Evolutionary conservation across 2,329 filamentous ascomycete genomes (phyloP).

Genomic region (Aspergillus niger): DNA sequence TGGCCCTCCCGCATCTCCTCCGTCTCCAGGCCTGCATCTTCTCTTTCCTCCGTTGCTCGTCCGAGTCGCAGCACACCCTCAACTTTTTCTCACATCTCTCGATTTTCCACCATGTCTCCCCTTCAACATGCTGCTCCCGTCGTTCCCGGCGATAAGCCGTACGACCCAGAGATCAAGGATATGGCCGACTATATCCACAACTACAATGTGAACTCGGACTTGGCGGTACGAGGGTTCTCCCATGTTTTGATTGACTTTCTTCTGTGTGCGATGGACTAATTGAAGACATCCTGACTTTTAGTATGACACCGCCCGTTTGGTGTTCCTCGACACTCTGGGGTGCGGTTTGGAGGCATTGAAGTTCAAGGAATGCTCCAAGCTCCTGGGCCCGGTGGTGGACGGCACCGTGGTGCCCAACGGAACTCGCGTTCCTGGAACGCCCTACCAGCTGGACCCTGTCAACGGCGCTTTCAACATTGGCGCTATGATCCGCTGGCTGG

Average conservation of each 20-base stretch:
- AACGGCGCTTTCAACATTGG: conserved; percentile 99
- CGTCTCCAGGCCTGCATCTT: conserved; percentile 37
- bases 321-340: conserved; percentile 94
- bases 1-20: conserved; percentile 52
- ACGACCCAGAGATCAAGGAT: conserved; percentile 91
- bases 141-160: conserved; percentile 54
- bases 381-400: conserved; percentile 87
- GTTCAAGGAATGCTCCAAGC: conserved; percentile 94
- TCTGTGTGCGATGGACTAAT: not conserved
- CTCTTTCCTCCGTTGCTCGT: conserved; percentile 21
- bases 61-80: conserved; percentile 20
- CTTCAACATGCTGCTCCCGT: conserved; percentile 42
- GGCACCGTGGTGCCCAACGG: conserved; percentile 92
- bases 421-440: conserved; percentile 84
- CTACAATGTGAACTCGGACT: conserved; percentile 83
- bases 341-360: conserved; percentile 93
- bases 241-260: not conserved
- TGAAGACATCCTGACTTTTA: conserved; percentile 16
- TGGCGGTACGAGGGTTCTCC: conserved; percentile 69
- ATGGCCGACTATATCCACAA: conserved; percentile 95
- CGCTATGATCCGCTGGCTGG: conserved; percentile 97
- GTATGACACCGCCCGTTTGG: conserved; percentile 93
- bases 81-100: conserved; percentile 30
- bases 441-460: conserved; percentile 91
- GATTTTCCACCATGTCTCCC: conserved; percentile 48